Evolutionary conservation across 345 rosid species (phyloP).

Genomic region (Microthlaspi erraticum): DNA sequence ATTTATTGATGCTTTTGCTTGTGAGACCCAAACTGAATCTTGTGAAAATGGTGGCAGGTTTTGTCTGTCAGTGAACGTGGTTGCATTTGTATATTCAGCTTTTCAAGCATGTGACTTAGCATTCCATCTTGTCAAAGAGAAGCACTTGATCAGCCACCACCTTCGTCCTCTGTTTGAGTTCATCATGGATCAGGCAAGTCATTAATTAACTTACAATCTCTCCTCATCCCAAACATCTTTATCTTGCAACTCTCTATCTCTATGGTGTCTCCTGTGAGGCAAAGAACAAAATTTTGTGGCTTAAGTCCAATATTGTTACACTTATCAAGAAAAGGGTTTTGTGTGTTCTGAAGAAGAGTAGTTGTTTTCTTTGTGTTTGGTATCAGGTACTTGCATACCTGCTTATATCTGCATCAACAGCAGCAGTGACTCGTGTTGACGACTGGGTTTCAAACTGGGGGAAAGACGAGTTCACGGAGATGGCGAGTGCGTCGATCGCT

Average conservation of each 20-base stretch:
- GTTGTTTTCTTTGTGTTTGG: background rate
- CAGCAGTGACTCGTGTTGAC: constrained; percentile 86
- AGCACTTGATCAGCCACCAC: constrained; percentile 61
- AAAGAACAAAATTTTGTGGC: background rate
- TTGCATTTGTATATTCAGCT: constrained; percentile 72
- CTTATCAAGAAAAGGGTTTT: too few relatives aligned
- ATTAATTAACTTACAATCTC: background rate
- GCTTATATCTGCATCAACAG: constrained; percentile 81
- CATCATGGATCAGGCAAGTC: constrained; percentile 90
- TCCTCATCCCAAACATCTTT: background rate
- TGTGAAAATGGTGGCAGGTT: constrained; percentile 54
- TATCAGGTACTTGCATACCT: constrained; percentile 84
- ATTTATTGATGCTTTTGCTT: background rate
- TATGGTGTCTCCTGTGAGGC: constrained; percentile 18
- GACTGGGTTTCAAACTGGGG: constrained; percentile 99
- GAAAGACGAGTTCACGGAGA: constrained; percentile 86
- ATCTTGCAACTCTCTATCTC: constrained; percentile 3
- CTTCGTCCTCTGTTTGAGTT: constrained; percentile 67
- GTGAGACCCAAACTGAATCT: constrained; percentile 14
- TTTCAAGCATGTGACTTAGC: constrained; percentile 77
- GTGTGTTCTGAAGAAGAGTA: background rate
- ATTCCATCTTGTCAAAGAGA: constrained; percentile 60
- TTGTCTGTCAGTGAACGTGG: constrained; percentile 83
- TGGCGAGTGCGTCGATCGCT: constrained; percentile 93
- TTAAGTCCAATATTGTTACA: background rate